A percentile compares a stretch with the other conserved stretches of the same genome.
phyloP scores from a whole-genome alignment of 306 rosid genomes.

The Carpinus viminea region DNA sequence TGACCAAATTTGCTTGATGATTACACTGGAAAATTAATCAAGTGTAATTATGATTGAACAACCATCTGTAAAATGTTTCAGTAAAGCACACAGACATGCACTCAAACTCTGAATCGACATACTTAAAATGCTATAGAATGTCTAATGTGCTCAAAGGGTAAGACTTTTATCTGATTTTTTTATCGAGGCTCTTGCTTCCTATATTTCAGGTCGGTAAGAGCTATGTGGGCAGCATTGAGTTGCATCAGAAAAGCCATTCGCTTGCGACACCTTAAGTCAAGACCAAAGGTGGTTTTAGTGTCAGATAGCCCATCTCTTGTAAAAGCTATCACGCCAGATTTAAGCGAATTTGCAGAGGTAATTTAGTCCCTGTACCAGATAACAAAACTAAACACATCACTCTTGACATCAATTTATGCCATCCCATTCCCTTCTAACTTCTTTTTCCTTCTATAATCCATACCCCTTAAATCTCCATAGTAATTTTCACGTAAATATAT shows the following conservation, averaged over 20 bases:
- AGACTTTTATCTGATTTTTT: constrained; percentile 22
- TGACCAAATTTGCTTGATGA: background rate
- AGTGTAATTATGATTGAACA: background rate
- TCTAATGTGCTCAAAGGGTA: constrained; percentile 6
- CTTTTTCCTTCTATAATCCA: background rate
- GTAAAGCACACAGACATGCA: constrained; percentile 1
- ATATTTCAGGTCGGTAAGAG: constrained; percentile 72
- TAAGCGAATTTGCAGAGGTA: constrained; percentile 90
- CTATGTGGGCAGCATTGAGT: constrained; percentile 67
- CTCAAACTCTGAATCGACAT: constrained; percentile 3
- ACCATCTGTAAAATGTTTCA: background rate
- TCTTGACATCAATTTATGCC: background rate
- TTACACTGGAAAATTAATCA: background rate
- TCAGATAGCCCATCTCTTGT: constrained; percentile 84
- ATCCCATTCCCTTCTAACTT: no score
- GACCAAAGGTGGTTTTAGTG: constrained; percentile 75
- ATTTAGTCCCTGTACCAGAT: constrained; percentile 13
- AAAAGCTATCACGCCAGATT: constrained; percentile 49
- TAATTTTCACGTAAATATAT: background rate
- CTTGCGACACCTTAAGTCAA: constrained; percentile 40
- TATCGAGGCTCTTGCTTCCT: constrained; percentile 26
- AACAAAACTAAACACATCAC: background rate
- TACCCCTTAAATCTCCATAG: background rate
- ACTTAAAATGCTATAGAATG: background rate
- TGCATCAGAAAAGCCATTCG: constrained; percentile 61